Conservation (phyloP, 495 filamentous ascomycete genomes). For the Hyaloscypha hepaticicola region DNA sequence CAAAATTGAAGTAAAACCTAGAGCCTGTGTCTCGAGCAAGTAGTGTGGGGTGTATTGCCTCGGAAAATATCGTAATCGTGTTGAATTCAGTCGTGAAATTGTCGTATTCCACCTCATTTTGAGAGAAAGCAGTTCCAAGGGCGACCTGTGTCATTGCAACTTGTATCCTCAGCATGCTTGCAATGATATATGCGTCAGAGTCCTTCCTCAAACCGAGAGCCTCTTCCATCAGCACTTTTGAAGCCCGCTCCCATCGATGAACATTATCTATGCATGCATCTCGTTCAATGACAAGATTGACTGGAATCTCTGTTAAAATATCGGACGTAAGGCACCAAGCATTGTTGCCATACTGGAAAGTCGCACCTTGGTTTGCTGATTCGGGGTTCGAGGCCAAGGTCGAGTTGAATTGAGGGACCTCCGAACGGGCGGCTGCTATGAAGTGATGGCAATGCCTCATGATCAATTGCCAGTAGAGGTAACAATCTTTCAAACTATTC, state of each 20-base stretch:
- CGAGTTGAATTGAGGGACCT: conserved; percentile 3
- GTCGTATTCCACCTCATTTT: conserved; percentile 12
- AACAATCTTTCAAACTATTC: not conserved
- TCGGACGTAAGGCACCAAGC: not conserved
- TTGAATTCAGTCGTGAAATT: conserved; percentile 16
- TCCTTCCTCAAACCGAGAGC: not conserved
- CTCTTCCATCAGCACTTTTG: not conserved
- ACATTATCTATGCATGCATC: not conserved
- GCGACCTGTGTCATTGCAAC: conserved; percentile 9
- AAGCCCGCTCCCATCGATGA: conserved; percentile 9
- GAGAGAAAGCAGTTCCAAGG: conserved; percentile 10
- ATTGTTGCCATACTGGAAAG: not conserved
- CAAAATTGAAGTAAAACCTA: conserved; percentile 35
- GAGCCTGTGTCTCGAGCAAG: not conserved
- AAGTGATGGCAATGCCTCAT: conserved; percentile 5
- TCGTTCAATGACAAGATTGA: not conserved
- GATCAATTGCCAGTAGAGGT: conserved; percentile 1
- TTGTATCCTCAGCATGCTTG: conserved; percentile 11
- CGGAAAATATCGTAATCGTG: conserved; percentile 2
- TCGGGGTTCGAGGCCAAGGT: not conserved
- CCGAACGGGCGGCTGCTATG: not conserved
- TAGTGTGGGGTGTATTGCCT: conserved; percentile 7
- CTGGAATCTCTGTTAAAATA: not conserved
- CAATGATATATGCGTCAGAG: conserved; percentile 5
- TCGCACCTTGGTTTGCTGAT: no score